These are phyloP conservation scores for Neurospora tetrasperma DNA, from an alignment of 495 filamentous ascomycete species.

Conservation along the genomic window DNA sequence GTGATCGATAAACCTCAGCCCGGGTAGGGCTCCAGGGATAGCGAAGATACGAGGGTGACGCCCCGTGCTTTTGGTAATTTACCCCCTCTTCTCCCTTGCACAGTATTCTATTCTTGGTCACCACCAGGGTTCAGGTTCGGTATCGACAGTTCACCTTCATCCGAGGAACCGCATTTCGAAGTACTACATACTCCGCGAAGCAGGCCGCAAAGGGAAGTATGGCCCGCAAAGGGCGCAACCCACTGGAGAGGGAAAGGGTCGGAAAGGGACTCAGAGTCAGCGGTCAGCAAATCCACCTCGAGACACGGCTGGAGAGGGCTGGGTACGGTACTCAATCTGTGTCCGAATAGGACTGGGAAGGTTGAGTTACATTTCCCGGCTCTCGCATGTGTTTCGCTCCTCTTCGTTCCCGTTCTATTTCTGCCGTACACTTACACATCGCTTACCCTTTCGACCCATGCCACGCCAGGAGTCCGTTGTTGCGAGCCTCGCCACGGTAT, in stretches of 20 bases:
- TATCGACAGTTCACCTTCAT: background rate
- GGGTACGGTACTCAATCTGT: background rate
- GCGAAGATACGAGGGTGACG: background rate
- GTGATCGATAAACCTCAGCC: background rate
- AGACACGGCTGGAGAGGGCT: background rate
- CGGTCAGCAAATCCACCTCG: background rate
- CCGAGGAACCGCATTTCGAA: background rate
- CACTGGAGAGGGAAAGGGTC: background rate
- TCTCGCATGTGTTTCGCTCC: background rate
- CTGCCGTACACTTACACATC: background rate
- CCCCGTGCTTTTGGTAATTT: background rate
- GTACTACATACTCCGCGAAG: background rate
- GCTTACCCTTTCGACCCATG: background rate
- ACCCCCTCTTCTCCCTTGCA: background rate
- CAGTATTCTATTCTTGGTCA: background rate
- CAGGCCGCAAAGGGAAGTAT: background rate
- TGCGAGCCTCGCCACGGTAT: background rate
- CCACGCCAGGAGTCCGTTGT: background rate
- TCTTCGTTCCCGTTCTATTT: background rate
- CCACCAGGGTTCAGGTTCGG: background rate
- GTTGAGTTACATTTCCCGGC: background rate
- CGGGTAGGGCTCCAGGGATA: background rate
- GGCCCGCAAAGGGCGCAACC: background rate
- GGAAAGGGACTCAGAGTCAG: background rate
- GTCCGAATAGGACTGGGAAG: background rate